Evolutionary conservation across 2,329 filamentous ascomycete species (phyloP), one percentile per base, ranked within the genome.

Genomic region (Purpureocillium lavendulum): DNA sequence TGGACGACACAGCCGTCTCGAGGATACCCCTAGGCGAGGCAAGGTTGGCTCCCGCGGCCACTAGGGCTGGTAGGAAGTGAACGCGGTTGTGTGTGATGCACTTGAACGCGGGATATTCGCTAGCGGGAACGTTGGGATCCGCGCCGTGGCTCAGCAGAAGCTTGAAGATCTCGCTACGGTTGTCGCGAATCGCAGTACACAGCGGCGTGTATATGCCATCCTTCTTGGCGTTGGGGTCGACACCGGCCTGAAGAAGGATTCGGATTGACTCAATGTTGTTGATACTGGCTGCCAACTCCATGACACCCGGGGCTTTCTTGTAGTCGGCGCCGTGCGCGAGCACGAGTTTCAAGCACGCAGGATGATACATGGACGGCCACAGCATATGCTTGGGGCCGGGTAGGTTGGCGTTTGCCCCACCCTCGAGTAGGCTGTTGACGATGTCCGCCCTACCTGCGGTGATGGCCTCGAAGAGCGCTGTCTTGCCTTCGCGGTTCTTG

Each of bases 381-480:
- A 85, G 67, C 58, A 80, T 73, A 60, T 84, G 76, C 56, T 83
- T 82, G 10, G 80, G 79, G 1, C 77, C 80, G 2, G 81, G 81
- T 6, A 84, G 62, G 53, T 86, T 85, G 8, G 80, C 72, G 49
- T 84, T 73, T 2, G 81, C 82, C 3, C 73, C 71, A 40, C 79
- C 69, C 38, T 82, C 60, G 3, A 70, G 52, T 21, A 70, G 58
- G 2, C 53, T 55, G 8, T 58, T 65, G 43, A 81, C 71, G 2
- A 82, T 63, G 42, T 82, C 77, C 36, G 70, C 59, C 6, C 80
- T 69, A 10, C 68, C 69, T n/a, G 64, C 62, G 36, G 69, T 66
- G 38, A 84, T 77, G 4, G 79, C 76, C 46, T 75, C 70, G 53
- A 81, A 81, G 2, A 84, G 64, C 0, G 80, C 70, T 1, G 77